Percentiles rank a stretch among this genome's conserved stretches.
These are phyloP conservation scores for Populus euphratica DNA, from an alignment of 345 rosid species.

Conservation along the genomic window DNA sequence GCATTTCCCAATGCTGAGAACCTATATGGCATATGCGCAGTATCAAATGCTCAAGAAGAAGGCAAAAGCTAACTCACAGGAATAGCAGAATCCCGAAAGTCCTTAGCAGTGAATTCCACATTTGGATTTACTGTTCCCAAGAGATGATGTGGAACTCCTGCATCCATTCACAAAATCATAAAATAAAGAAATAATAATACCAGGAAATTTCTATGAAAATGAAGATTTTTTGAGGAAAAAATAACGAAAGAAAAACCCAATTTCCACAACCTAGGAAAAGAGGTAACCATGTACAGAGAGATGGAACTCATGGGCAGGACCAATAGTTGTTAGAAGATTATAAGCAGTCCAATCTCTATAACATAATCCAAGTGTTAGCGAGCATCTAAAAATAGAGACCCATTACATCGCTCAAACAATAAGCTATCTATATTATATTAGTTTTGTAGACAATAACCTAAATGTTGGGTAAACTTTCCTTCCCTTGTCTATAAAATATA, in stretches of 20 bases:
- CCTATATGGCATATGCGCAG: too few relatives aligned
- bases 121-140: slow-evolving; percentile 66
- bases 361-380: background rate
- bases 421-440: too few relatives aligned
- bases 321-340: background rate
- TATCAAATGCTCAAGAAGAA: too few relatives aligned
- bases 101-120: slow-evolving; percentile 71
- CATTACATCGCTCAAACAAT: too few relatives aligned
- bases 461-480: too few relatives aligned
- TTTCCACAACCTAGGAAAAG: background rate
- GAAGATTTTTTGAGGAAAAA: background rate
- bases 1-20: too few relatives aligned
- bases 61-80: slow-evolving; percentile 48
- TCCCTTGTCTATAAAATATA: too few relatives aligned
- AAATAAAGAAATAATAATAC: background rate
- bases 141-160: slow-evolving; percentile 87
- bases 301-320: too few relatives aligned
- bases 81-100: slow-evolving; percentile 63
- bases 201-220: background rate
- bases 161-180: background rate
- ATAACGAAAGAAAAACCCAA: background rate
- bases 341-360: background rate
- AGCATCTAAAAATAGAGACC: too few relatives aligned
- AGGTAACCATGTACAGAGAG: background rate
- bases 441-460: too few relatives aligned